These are phyloP conservation scores for Phyllosticta paracitricarpa DNA, from an alignment of 2,329 filamentous ascomycete species.

Conservation along the genomic window DNA sequence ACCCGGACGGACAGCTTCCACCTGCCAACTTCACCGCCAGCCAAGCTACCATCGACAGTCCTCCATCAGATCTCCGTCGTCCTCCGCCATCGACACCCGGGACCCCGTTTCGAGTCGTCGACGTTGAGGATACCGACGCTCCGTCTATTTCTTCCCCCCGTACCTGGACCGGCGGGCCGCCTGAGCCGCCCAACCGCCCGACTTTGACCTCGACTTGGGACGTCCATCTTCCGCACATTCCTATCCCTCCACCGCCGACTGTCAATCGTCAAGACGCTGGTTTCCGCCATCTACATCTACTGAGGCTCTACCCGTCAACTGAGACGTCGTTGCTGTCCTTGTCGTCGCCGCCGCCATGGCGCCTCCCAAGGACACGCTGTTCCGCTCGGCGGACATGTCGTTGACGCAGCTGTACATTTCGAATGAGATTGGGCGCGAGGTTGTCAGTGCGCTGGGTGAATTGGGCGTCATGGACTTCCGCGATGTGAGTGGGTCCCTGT, in stretches of 20 bases:
- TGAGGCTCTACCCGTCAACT: neutral
- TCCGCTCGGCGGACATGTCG: conserved; percentile 99
- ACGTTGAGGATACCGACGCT: neutral
- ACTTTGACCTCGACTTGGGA: neutral
- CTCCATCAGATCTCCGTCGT: neutral
- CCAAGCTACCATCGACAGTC: neutral
- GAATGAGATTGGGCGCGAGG: conserved; percentile 96
- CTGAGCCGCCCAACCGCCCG: neutral
- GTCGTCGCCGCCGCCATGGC: conserved; percentile 40
- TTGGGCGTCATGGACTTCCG: conserved; percentile 93
- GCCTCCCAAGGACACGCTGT: conserved; percentile 74
- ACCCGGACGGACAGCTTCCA: neutral
- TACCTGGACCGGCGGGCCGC: neutral
- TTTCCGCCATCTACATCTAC: neutral
- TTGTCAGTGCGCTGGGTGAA: conserved; percentile 92
- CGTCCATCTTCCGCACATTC: neutral
- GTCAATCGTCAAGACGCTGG: neutral
- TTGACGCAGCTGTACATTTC: conserved; percentile 99
- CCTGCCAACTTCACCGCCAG: neutral
- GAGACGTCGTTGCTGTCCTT: neutral
- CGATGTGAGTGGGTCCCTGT: conserved; percentile 59
- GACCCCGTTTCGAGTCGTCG: neutral
- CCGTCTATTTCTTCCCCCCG: neutral
- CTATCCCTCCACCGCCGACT: neutral
- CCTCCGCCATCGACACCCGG: neutral